Evolutionary conservation across 2,329 filamentous ascomycete species (phyloP), one percentile per base, ranked within the genome.

Genomic region (Mycocentrospora acerina): DNA sequence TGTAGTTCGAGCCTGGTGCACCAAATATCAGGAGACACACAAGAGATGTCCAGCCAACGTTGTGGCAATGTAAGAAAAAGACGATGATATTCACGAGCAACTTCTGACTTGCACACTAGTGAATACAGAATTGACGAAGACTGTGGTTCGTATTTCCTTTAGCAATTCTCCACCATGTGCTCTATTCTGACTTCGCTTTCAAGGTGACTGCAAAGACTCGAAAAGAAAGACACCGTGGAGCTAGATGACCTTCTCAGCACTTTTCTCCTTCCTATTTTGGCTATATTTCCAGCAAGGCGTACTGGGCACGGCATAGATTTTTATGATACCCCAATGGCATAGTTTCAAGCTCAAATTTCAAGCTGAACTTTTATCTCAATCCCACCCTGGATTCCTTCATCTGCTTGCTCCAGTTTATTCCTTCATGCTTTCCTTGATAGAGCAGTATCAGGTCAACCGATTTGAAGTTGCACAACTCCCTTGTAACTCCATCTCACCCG

Each of bases 1-100:
- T 51, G 75, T 74, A 7, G 77, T 80, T 30, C 70, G 75, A 47
- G 75, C 75, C 13, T 80, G 77, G 77, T 80, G 77, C 67, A 66
- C 68, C 39, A 73, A 69, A 54, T 74, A 75, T 40, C 71, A 74
- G 61, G 71, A 75, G 50, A 78, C 77, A 22, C 77, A 80, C 48
- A 74, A 72, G 46, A 67, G 77, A 44, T 81, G 78, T 60, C 73
- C 73, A 15, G 71, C 75, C 12, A 78, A 78, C 45, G 71, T 81
- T 19, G 76, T 78, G 35, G 75, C 73, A 17, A 68, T 74, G 71
- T 75, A 59, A 53, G 66, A 35, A 13, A 7, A 3, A 30, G 19
- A n/a, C 16, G 4, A 25, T 19, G 29, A 3, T 25, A n/a, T 10
- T 24, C 15, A 15, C 13, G 11, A n/a, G 14, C 12, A 10, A 32